Evolutionary conservation across 371 early-diverging fungal species (phyloP).

Genomic region (Actinomortierella wolfii): DNA sequence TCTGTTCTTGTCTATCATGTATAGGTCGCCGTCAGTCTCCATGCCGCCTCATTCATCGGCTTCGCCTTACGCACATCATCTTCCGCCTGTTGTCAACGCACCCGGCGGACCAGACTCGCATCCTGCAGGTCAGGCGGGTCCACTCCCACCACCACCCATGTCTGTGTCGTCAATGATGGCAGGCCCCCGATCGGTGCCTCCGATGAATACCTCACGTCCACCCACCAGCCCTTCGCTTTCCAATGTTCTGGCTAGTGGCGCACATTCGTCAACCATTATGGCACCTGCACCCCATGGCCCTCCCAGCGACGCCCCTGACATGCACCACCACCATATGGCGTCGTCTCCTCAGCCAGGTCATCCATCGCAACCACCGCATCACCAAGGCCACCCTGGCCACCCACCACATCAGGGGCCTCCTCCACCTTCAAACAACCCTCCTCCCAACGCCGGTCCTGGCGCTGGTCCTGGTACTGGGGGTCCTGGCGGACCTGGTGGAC

Average conservation of each 20-base stretch:
- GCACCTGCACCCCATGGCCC: conserved; percentile 41
- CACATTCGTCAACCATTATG: conserved; percentile 44
- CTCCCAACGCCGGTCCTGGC: conserved; percentile 3
- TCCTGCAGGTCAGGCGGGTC: conserved; percentile 35
- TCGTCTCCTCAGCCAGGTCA: conserved; percentile 43
- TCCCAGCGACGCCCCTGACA: conserved; percentile 31
- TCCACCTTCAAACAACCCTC: conserved; percentile 17
- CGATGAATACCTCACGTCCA: conserved; percentile 43
- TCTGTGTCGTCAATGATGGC: conserved; percentile 26
- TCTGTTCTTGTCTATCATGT: too few relatives aligned
- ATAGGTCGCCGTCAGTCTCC: conserved; percentile 46
- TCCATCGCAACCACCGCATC: conserved; percentile 37
- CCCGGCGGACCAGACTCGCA: conserved; percentile 41
- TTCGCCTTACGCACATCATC: conserved; percentile 44
- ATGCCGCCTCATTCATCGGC: conserved; percentile 45
- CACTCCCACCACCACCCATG: conserved; percentile 42
- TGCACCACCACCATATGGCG: conserved; percentile 38
- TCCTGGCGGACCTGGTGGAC: conserved; percentile 20
- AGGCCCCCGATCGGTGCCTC: conserved; percentile 36
- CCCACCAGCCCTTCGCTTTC: conserved; percentile 40
- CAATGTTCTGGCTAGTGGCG: conserved; percentile 20
- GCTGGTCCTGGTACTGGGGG: conserved; percentile 24
- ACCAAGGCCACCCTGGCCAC: conserved; percentile 34
- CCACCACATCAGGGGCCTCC: conserved; percentile 29
- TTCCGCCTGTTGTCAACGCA: conserved; percentile 39